Evolutionary conservation across 2,329 filamentous ascomycete species (phyloP).

Genomic region (Erysiphe pulchra): DNA sequence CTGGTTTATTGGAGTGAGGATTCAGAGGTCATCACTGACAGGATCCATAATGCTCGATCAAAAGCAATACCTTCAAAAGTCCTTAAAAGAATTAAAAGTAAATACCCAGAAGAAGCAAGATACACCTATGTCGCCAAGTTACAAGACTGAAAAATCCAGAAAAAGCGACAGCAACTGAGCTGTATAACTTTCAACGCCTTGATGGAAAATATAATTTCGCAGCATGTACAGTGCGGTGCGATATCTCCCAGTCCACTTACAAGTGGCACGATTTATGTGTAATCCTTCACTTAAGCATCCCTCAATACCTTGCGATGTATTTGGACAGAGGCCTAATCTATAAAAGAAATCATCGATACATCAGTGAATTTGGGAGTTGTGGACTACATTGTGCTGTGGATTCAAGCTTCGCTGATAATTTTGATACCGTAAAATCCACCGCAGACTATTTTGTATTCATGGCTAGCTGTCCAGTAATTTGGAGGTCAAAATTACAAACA

Average conservation of each 20-base stretch:
- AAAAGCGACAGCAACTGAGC: neutral
- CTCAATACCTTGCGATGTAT: neutral
- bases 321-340: neutral
- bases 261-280: neutral
- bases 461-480: neutral
- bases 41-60: neutral
- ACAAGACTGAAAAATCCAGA: neutral
- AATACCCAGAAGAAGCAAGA: neutral
- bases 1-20: neutral
- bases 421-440: neutral
- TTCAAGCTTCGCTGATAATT: neutral
- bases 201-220: neutral
- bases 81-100: neutral
- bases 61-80: neutral
- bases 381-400: neutral
- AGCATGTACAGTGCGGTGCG: neutral
- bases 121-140: neutral
- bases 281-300: neutral
- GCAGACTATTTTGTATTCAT: neutral
- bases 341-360: neutral
- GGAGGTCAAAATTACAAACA: slow-evolving; percentile 1
- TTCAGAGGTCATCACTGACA: neutral
- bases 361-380: neutral
- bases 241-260: neutral
- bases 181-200: neutral